Evolutionary conservation across 2,329 filamentous ascomycete genomes (phyloP).

Genomic region (Claviceps monticola): DNA sequence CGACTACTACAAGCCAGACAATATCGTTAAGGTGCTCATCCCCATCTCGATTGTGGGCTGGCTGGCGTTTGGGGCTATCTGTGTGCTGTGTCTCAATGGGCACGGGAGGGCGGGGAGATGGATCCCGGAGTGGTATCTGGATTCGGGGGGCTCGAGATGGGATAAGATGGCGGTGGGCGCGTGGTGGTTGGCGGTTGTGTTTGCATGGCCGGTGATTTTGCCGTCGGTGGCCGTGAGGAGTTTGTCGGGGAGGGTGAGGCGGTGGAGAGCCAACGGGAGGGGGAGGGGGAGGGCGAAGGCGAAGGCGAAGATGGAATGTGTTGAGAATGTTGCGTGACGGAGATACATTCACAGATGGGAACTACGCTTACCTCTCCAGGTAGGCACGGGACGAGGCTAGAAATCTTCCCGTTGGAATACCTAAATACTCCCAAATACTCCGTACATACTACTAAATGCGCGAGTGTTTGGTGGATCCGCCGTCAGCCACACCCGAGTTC

Average conservation of each 20-base stretch:
- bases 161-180: conserved; percentile 12
- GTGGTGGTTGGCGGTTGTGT: conserved; percentile 18
- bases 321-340: background rate
- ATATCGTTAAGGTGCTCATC: conserved; percentile 8
- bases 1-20: background rate
- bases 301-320: background rate
- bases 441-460: no score
- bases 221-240: conserved; percentile 62
- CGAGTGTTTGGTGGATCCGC: background rate
- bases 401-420: no score
- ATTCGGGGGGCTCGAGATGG: conserved; percentile 10
- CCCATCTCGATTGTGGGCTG: conserved; percentile 15
- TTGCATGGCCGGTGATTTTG: conserved; percentile 43
- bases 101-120: conserved; percentile 16
- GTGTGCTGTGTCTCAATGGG: conserved; percentile 18
- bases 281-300: conserved; percentile 28
- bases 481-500: background rate
- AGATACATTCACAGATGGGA: no score
- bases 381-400: no score
- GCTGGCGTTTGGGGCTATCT: conserved; percentile 18
- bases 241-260: conserved; percentile 44
- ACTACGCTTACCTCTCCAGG: no score
- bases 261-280: conserved; percentile 17
- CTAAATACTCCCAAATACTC: no score
- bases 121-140: conserved; percentile 21